Evolutionary conservation across 192 early-diverging fungal genomes (phyloP).

Genomic region (Mortierella antarctica): DNA sequence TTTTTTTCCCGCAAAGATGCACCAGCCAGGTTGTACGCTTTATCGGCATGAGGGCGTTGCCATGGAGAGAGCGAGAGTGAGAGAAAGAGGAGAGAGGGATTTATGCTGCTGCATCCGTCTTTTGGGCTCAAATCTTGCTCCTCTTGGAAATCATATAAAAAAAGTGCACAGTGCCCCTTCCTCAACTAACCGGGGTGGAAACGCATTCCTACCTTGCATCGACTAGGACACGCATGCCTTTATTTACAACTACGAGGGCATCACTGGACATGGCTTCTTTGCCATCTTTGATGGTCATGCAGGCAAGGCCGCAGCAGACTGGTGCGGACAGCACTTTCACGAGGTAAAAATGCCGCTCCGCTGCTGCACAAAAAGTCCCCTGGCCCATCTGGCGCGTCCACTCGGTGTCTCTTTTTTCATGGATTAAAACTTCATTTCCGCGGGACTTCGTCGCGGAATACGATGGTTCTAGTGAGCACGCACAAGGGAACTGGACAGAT

Average conservation of each 20-base stretch:
- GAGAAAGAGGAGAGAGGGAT: neutral
- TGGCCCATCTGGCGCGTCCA: too few relatives aligned
- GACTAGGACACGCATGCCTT: conserved; percentile 86
- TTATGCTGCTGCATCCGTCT: neutral
- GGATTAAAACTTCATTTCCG: neutral
- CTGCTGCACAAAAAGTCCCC: too few relatives aligned
- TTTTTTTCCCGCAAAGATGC: conserved; percentile 2
- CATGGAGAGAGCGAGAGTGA: too few relatives aligned
- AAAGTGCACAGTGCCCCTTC: too few relatives aligned
- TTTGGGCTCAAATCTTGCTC: too few relatives aligned
- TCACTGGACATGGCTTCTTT: conserved; percentile 88
- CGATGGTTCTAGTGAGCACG: too few relatives aligned
- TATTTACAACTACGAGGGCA: conserved; percentile 84
- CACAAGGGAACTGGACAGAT: neutral
- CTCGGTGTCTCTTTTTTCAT: neutral
- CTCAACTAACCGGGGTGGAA: too few relatives aligned
- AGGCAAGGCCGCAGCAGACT: conserved; percentile 93
- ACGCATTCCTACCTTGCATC: too few relatives aligned
- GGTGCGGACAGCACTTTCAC: conserved; percentile 92
- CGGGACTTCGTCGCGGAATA: too few relatives aligned
- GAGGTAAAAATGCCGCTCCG: conserved; percentile 58
- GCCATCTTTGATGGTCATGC: conserved; percentile 99
- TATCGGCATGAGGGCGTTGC: neutral
- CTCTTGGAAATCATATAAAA: too few relatives aligned
- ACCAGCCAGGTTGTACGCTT: too few relatives aligned